A percentile compares a stretch with the other conserved stretches of the same genome.
Conservation (phyloP, 352 stramenopile genomes). For the Achlya hypogyna region DNA sequence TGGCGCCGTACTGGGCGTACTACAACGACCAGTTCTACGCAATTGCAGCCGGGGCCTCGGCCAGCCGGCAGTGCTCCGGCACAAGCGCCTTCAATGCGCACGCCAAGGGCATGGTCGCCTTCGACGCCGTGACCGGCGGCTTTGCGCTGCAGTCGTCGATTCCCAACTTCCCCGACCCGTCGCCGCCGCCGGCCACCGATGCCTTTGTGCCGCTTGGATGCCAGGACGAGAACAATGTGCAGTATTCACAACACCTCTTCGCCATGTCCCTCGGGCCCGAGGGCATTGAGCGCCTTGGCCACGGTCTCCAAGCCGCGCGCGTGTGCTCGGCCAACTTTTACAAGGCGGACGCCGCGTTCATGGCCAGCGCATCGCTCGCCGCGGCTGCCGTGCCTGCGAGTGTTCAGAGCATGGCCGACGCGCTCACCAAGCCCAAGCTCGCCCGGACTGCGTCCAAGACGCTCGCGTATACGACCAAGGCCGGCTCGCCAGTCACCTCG, state of each 20-base stretch:
- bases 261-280: conserved; percentile 44
- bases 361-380: neutral
- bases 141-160: conserved; percentile 72
- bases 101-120: conserved; percentile 55
- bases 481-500: neutral
- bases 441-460: neutral
- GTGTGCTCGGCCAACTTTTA: conserved; percentile 69
- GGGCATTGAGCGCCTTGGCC: conserved; percentile 31
- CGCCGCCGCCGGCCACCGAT: no score
- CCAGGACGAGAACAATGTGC: conserved; percentile 60
- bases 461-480: neutral
- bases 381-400: neutral
- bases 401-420: neutral
- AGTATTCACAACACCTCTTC: conserved; percentile 59
- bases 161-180: conserved; percentile 51
- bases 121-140: conserved; percentile 31
- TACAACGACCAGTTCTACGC: conserved; percentile 73
- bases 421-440: neutral
- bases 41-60: conserved; percentile 28
- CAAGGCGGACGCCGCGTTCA: neutral
- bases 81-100: conserved; percentile 53
- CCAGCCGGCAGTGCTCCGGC: conserved; percentile 32
- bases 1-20: conserved; percentile 42
- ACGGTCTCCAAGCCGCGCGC: conserved; percentile 42
- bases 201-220: conserved; percentile 61